phyloP scores from a whole-genome alignment of 2,329 filamentous ascomycete genomes.

The Neodidymelliopsis sp. region DNA sequence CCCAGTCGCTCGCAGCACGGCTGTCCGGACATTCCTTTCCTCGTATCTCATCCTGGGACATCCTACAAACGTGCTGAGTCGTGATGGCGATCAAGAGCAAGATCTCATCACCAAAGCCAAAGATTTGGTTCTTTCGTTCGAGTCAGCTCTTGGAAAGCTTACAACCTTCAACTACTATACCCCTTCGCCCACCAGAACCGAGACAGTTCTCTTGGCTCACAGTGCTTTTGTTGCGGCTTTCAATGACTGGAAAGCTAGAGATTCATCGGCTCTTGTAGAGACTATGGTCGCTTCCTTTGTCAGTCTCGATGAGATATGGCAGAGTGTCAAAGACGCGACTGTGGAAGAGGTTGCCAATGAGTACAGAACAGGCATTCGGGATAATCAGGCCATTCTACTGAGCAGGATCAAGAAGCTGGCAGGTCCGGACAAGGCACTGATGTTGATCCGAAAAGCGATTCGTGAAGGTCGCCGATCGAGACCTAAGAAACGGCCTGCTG shows the following conservation, averaged over 20 bases:
- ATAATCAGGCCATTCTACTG: slow-evolving; percentile 81
- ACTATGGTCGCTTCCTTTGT: slow-evolving; percentile 89
- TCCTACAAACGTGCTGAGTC: slow-evolving; percentile 78
- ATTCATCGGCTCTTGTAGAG: slow-evolving; percentile 78
- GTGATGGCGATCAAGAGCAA: slow-evolving; percentile 72
- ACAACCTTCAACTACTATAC: slow-evolving; percentile 72
- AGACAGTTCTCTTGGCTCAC: slow-evolving; percentile 72
- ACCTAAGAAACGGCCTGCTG: slow-evolving; percentile 69
- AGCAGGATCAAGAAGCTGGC: slow-evolving; percentile 81
- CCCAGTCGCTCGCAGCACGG: slow-evolving; percentile 67
- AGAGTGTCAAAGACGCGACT: slow-evolving; percentile 80
- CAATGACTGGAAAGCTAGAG: slow-evolving; percentile 82
- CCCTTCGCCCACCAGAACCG: slow-evolving; percentile 67
- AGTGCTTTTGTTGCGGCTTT: slow-evolving; percentile 80
- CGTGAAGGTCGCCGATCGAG: slow-evolving; percentile 72
- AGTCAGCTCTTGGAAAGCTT: slow-evolving; percentile 73
- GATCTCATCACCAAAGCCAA: slow-evolving; percentile 80
- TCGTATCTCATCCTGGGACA: slow-evolving; percentile 82
- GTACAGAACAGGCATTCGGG: slow-evolving; percentile 81
- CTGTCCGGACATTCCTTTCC: slow-evolving; percentile 78
- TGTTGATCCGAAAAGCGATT: slow-evolving; percentile 77
- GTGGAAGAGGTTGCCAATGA: slow-evolving; percentile 75
- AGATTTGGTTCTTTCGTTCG: slow-evolving; percentile 79
- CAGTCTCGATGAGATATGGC: slow-evolving; percentile 82
- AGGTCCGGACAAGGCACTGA: slow-evolving; percentile 73